Evolutionary conservation across 2,329 filamentous ascomycete species (phyloP), one percentile per base, ranked within the genome.

Genomic region (Arachnopeziza araneosa): DNA sequence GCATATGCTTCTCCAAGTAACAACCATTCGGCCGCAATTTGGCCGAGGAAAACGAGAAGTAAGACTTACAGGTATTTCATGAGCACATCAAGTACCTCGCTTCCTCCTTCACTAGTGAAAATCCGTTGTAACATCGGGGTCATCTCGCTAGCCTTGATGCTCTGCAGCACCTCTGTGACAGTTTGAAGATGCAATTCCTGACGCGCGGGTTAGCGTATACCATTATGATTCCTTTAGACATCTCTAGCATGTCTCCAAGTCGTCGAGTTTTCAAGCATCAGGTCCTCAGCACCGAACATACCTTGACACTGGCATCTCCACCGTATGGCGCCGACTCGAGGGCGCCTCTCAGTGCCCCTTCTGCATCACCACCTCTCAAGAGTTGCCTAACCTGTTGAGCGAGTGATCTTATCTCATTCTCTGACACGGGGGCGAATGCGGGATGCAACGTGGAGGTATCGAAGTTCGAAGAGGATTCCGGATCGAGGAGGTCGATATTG

Each of bases 111-210:
- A 12, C 87, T 86, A 61, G 79, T 80, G 77, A 95, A 92, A 71
- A 98, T 89, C 60, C 87, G 84, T 76, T 88, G 86, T 67, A 99
- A 80, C 70, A 98, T 86, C 17, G 91, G 89, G 65, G 87, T 91
- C 90, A 98, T 98, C 69, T 99, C 95, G 69, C 90, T 90, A 72
- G 95, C 92, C 74, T 96, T 93, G 77, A 98, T 98, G 22, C 91
- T 95, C 76, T 96, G 93, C 66, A 99, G 80, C 60, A 98, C 93
- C 77, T 99, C 95, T 63, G 91, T 86, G 50, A 99, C 89, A 22
- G 90, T 93, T 67, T 90, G 86, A 65, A 96, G 80, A 75, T 98
- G 92, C 30, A 91, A 80, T 66, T 96, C 91, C 36, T 44, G 17
- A 8, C 17, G 12, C 2, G 2, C 17, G 6, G 6, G 17, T 44